Evolutionary conservation across 2,329 filamentous ascomycete genomes (phyloP).

Genomic region (Plectosphaerella sp.): DNA sequence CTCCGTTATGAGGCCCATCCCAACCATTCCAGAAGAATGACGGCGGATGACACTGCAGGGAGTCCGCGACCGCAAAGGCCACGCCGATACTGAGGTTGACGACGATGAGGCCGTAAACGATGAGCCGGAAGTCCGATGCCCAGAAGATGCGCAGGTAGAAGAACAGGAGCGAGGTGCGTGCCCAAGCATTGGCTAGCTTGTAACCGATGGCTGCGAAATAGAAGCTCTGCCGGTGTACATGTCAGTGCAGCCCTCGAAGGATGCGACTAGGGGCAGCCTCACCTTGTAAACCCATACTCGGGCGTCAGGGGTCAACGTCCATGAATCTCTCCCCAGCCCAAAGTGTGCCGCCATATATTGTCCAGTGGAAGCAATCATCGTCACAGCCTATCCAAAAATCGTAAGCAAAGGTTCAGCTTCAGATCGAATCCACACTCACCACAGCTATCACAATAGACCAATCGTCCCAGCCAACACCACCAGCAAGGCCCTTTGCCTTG

Average conservation of each 20-base stretch:
- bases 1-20: background rate
- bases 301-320: background rate
- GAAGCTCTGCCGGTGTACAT: background rate
- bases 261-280: background rate
- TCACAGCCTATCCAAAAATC: background rate
- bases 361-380: background rate
- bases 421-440: background rate
- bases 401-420: too few relatives aligned
- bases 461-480: background rate
- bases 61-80: slow-evolving; percentile 20
- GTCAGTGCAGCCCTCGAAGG: background rate
- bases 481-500: background rate
- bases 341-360: background rate
- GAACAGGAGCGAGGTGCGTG: background rate
- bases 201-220: background rate
- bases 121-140: background rate
- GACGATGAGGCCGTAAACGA: slow-evolving; percentile 22
- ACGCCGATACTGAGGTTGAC: slow-evolving; percentile 36
- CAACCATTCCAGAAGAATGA: background rate
- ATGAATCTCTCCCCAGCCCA: background rate
- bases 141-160: background rate
- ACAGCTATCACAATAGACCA: background rate
- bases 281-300: background rate
- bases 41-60: background rate
- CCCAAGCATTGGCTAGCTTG: background rate